Percentiles rank a stretch among this genome's conserved stretches.
phyloP scores from a whole-genome alignment of 2,329 filamentous ascomycete genomes.

The Lanzia echinophila region DNA sequence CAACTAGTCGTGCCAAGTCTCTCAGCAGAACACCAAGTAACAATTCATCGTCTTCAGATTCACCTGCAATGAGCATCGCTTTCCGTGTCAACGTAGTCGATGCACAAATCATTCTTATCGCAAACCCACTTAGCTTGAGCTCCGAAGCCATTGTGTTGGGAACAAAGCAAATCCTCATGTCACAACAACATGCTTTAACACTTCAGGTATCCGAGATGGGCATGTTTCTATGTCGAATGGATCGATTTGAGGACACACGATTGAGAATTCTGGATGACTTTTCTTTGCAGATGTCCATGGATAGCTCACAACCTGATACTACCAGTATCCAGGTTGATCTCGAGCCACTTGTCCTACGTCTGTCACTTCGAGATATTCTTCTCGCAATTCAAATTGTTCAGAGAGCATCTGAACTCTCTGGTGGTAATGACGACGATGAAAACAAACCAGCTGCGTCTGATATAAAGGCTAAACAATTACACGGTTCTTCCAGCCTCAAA shows the following conservation, averaged over 20 bases:
- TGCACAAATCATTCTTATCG: constrained; percentile 92
- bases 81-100: constrained; percentile 93
- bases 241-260: constrained; percentile 85
- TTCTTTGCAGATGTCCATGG: constrained; percentile 82
- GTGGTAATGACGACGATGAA: constrained; percentile 43
- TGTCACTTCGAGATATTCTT: constrained; percentile 91
- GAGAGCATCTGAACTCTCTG: constrained; percentile 82
- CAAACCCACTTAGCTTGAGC: constrained; percentile 80
- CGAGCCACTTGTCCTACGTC: constrained; percentile 81
- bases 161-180: constrained; percentile 87
- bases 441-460: constrained; percentile 37
- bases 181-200: constrained; percentile 88
- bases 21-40: constrained; percentile 6
- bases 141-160: constrained; percentile 95
- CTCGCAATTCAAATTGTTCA: constrained; percentile 88
- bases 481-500: constrained; percentile 37
- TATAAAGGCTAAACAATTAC: constrained; percentile 49
- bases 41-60: constrained; percentile 21
- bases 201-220: constrained; percentile 90
- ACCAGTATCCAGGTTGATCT: constrained; percentile 82
- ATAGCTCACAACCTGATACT: constrained; percentile 54
- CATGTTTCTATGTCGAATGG: constrained; percentile 99
- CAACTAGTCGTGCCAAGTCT: constrained; percentile 13
- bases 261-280: constrained; percentile 96
- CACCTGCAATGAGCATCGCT: constrained; percentile 63